Evolutionary conservation across 208 protist species (phyloP).

Genomic region (Zelonia costaricensis): DNA sequence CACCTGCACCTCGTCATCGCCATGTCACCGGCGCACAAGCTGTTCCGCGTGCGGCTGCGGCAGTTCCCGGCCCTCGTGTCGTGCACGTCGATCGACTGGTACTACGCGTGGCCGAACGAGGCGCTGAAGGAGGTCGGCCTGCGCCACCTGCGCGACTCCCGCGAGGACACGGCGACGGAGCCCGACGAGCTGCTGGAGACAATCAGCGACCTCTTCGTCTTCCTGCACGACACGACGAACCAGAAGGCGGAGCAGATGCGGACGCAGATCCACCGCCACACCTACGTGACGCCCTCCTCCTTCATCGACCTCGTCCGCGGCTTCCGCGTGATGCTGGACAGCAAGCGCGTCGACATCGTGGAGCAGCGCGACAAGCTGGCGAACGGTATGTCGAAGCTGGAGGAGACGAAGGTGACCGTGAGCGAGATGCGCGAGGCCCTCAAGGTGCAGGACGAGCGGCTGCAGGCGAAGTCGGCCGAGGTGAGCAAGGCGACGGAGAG

Average conservation of each 20-base stretch:
- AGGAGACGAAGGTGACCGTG: conserved; percentile 93
- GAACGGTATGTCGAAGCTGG: conserved; percentile 93
- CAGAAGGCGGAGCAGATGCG: conserved; percentile 89
- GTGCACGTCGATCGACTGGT: conserved; percentile 99
- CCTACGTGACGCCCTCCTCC: conserved; percentile 98
- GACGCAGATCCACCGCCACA: conserved; percentile 93
- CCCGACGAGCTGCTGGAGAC: conserved; percentile 74
- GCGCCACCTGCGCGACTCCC: conserved; percentile 80
- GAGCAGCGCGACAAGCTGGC: conserved; percentile 97
- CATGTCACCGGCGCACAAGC: conserved; percentile 97
- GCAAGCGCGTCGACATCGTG: conserved; percentile 93
- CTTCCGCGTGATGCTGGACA: conserved; percentile 93
- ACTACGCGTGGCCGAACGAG: conserved; percentile 97
- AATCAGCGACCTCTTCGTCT: conserved; percentile 94
- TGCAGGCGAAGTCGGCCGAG: conserved; percentile 89
- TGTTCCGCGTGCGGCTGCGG: conserved; percentile 96
- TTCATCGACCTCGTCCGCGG: conserved; percentile 97
- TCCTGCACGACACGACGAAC: conserved; percentile 93
- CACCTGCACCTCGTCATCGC: conserved; percentile 97
- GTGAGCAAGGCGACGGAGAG: conserved; percentile 89
- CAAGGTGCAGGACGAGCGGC: conserved; percentile 84
- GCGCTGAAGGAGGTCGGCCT: conserved; percentile 96
- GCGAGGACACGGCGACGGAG: conserved; percentile 76
- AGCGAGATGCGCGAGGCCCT: conserved; percentile 91
- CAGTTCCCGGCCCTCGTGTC: conserved; percentile 98